Percentiles rank a stretch among this genome's conserved stretches.
Evolutionary conservation across 1,284 basidiomycete genomes (phyloP).

Genomic region (Malassezia restricta): DNA sequence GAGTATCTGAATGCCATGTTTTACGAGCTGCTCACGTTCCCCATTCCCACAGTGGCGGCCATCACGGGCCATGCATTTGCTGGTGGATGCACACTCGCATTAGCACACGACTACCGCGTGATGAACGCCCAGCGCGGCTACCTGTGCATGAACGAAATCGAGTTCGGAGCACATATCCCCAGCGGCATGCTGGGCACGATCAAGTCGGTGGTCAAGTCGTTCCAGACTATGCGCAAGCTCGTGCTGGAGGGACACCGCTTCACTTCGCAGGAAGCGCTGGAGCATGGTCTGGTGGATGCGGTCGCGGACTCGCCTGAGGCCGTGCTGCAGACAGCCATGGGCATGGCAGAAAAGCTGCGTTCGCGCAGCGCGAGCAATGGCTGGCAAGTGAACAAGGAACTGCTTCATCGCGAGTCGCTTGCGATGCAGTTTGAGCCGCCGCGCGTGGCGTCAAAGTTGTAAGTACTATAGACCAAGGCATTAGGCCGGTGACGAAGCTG

Average conservation of each 20-base stretch:
- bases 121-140: slow-evolving; percentile 74
- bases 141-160: slow-evolving; percentile 61
- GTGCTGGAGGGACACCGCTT: slow-evolving; percentile 73
- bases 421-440: slow-evolving; percentile 13
- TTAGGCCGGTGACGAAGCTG: neutral
- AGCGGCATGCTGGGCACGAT: slow-evolving; percentile 53
- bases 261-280: slow-evolving; percentile 60
- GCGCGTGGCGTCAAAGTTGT: neutral
- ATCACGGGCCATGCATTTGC: slow-evolving; percentile 88
- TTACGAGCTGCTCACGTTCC: slow-evolving; percentile 48
- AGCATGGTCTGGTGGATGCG: slow-evolving; percentile 59
- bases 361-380: slow-evolving; percentile 48
- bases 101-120: slow-evolving; percentile 77
- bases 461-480: neutral
- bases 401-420: slow-evolving; percentile 22
- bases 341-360: slow-evolving; percentile 46
- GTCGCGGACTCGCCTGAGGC: slow-evolving; percentile 54
- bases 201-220: slow-evolving; percentile 57
- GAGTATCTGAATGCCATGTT: slow-evolving; percentile 49
- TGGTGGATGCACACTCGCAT: slow-evolving; percentile 65
- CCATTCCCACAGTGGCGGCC: slow-evolving; percentile 60
- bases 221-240: slow-evolving; percentile 59
- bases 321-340: slow-evolving; percentile 51
- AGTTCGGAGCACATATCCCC: slow-evolving; percentile 33
- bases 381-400: slow-evolving; percentile 51